phyloP scores from a whole-genome alignment of 2,329 filamentous ascomycete species.

The Curvularia sp. region DNA sequence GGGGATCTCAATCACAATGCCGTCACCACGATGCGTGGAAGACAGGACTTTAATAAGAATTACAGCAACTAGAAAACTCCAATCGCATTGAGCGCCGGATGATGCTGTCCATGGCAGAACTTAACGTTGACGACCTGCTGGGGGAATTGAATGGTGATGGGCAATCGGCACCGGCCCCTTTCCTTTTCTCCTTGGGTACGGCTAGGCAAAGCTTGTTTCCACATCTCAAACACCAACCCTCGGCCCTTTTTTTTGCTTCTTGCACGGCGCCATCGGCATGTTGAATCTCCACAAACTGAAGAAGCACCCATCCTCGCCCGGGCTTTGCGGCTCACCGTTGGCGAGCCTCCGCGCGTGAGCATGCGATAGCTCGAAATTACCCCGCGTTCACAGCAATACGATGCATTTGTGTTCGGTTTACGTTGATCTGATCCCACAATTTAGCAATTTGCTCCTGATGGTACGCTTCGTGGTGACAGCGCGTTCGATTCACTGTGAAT shows the following conservation, averaged over 20 bases:
- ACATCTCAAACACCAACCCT: slow-evolving; percentile 3
- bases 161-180: slow-evolving; percentile 6
- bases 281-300: not conserved
- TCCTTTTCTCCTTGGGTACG: not conserved
- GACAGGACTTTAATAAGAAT: not conserved
- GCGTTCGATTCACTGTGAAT: not conserved
- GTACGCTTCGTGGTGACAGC: not conserved
- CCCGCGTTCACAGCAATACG: not conserved
- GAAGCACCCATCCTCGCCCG: not conserved
- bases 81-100: too few species aligned
- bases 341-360: not conserved
- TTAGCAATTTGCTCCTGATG: not conserved
- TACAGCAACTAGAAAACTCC: not conserved
- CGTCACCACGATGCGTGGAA: not conserved
- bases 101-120: not conserved
- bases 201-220: slow-evolving; percentile 8
- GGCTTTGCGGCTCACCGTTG: not conserved
- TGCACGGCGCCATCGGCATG: not conserved
- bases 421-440: not conserved
- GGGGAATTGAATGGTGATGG: not conserved
- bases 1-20: not conserved
- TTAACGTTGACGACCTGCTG: not conserved
- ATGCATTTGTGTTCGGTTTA: not conserved
- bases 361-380: not conserved
- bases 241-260: slow-evolving; percentile 2